Evolutionary conservation across 306 rosid genomes (phyloP).

Genomic region (Urtica urens): DNA sequence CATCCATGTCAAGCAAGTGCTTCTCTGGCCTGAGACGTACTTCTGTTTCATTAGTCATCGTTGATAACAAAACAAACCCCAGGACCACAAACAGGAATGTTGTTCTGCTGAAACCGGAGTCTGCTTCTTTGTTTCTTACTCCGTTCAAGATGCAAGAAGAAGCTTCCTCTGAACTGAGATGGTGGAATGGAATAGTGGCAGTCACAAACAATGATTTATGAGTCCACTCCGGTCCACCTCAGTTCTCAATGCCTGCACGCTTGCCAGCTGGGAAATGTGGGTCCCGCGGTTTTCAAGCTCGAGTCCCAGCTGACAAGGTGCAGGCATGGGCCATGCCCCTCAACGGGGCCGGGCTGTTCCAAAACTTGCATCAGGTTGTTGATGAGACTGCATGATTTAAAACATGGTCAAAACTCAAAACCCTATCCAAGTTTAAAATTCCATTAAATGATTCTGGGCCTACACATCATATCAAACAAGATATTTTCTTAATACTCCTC

Average conservation of each 20-base stretch:
- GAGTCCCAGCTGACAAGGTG: slow-evolving; percentile 50
- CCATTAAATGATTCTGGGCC: not conserved
- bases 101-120: slow-evolving; percentile 15
- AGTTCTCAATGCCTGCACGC: slow-evolving; percentile 83
- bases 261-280: slow-evolving; percentile 41
- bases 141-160: slow-evolving; percentile 34
- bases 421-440: no score
- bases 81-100: slow-evolving; percentile 8
- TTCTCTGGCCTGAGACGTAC: slow-evolving; percentile 29
- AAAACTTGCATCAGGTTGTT: slow-evolving; percentile 82
- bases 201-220: slow-evolving; percentile 13
- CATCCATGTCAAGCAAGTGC: slow-evolving; percentile 36
- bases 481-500: no score
- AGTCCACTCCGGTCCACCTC: slow-evolving; percentile 56
- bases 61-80: slow-evolving; percentile 17
- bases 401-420: no score
- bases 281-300: slow-evolving; percentile 19
- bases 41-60: slow-evolving; percentile 24
- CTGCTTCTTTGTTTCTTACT: slow-evolving; percentile 24
- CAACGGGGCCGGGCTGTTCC: slow-evolving; percentile 99
- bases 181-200: slow-evolving; percentile 25
- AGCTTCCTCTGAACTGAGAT: slow-evolving; percentile 56
- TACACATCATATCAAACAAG: no score
- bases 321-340: slow-evolving; percentile 99
- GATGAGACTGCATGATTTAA: slow-evolving; percentile 86